Percentiles rank a stretch among this genome's conserved stretches.
These are phyloP conservation scores for Nectriaceae sp. DNA, from an alignment of 2,329 filamentous ascomycete species.

Conservation along the genomic window DNA sequence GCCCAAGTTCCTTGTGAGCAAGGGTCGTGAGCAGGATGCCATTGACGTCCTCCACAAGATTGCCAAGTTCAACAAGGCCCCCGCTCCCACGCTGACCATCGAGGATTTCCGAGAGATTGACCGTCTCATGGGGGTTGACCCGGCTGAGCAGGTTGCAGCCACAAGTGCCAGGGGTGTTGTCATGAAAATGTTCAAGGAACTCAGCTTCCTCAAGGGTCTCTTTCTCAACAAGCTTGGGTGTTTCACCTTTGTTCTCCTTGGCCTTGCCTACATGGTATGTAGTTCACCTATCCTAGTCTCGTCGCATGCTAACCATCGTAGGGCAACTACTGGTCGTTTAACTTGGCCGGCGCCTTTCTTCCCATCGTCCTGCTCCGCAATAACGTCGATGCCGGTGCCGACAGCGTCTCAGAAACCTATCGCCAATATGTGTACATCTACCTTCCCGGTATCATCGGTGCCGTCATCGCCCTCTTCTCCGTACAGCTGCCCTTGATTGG, in stretches of 20 bases:
- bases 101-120: constrained; percentile 36
- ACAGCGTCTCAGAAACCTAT: constrained; percentile 49
- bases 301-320: constrained; percentile 36
- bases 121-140: background rate
- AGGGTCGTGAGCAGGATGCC: constrained; percentile 47
- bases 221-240: background rate
- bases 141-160: constrained; percentile 5
- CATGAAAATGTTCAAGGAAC: constrained; percentile 27
- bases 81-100: constrained; percentile 34
- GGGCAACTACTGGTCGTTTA: constrained; percentile 10
- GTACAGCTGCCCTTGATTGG: constrained; percentile 40
- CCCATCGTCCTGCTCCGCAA: constrained; percentile 47
- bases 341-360: constrained; percentile 39
- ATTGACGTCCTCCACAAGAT: constrained; percentile 49
- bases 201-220: background rate
- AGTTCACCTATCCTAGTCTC: constrained; percentile 26
- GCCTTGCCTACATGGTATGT: background rate
- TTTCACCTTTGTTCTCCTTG: background rate
- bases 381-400: constrained; percentile 42
- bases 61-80: constrained; percentile 39
- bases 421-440: constrained; percentile 50
- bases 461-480: constrained; percentile 47
- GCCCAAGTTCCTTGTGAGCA: constrained; percentile 47
- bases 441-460: constrained; percentile 52
- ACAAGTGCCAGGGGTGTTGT: constrained; percentile 20